Base-by-base conservation (phyloP, 768 basidiomycete genomes). In the Suillus brevipes region DNA sequence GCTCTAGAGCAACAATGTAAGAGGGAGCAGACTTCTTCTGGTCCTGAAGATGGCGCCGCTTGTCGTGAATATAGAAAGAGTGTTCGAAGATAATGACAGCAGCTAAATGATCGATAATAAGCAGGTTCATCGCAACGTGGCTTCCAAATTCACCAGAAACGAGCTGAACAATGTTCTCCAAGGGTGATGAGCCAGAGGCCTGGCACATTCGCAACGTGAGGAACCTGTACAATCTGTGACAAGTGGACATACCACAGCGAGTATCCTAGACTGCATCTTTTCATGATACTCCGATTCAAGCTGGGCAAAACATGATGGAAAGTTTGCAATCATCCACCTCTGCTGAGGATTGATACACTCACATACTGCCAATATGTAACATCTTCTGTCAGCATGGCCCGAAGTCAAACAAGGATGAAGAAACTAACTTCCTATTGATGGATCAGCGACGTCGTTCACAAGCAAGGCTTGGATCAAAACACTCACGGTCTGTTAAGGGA, bases 201-300 rank as follows among this genome's bases (percentile, higher is more conserved):
- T 57, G 13, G 55, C n/a, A 37, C 12, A 57, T 37, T 37, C 4
- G 13, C 36, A 57, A 37, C 36, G 23, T 23, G 0, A 37, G n/a
- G n/a, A 37, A 14, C 6, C 13, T 13, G 18, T 5, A 55, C 10
- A 36, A 12, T 36, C 4, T n/a, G 10, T 7, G 20, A 52, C 14
- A 18, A 18, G 18, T 8, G 8, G 16, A 52, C 50, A 23, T 56
- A 37, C 55, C 36, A 14, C n/a, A 37, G 36, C 23, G 55, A 13
- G 12, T 56, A 56, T 3, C n/a, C n/a, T 23, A 14, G 55, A n/a
- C 36, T 0, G 12, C 55, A 56, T 56, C 20, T 37, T 5, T 25
- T 0, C 6, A 14, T 10, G 6, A 23, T 49, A 4, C 5, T 10
- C 23, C 12, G 0, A 0, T 6, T 6, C 0, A 49, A 49, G n/a